Percentiles rank a stretch among this genome's conserved stretches.
phyloP scores from a whole-genome alignment of 805 yeast genomes.

The Yamadazyma tumulicola region DNA sequence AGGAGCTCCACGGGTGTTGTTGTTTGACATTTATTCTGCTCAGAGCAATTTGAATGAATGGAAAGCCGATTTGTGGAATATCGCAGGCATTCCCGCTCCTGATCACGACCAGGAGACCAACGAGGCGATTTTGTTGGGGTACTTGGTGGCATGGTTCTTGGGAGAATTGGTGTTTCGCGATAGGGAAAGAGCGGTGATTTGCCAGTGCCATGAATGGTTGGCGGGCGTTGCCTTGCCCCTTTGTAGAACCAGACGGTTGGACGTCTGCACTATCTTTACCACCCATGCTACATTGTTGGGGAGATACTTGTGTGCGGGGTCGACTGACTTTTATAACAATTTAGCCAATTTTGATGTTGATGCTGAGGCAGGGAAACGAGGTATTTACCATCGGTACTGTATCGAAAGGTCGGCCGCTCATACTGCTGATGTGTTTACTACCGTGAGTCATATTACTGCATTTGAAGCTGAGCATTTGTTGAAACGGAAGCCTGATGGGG shows the following conservation, averaged over 20 bases:
- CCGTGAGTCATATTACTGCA: slow-evolving; percentile 97
- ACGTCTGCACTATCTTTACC: slow-evolving; percentile 92
- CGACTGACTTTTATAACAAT: slow-evolving; percentile 93
- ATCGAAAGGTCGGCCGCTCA: slow-evolving; percentile 96
- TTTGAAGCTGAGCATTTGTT: slow-evolving; percentile 88
- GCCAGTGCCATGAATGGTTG: slow-evolving; percentile 97
- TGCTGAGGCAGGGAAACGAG: slow-evolving; percentile 96
- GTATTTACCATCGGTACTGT: slow-evolving; percentile 95
- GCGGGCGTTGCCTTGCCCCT: slow-evolving; percentile 95
- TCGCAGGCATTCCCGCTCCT: slow-evolving; percentile 92
- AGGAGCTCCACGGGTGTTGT: slow-evolving; percentile 91
- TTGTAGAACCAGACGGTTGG: slow-evolving; percentile 86
- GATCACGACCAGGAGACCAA: slow-evolving; percentile 83
- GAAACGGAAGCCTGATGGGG: slow-evolving; percentile 97
- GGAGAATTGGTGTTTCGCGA: slow-evolving; percentile 90
- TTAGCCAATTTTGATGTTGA: slow-evolving; percentile 88
- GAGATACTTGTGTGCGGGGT: slow-evolving; percentile 93
- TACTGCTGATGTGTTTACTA: slow-evolving; percentile 93
- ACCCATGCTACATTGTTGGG: slow-evolving; percentile 97
- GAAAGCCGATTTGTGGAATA: slow-evolving; percentile 90
- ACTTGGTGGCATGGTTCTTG: slow-evolving; percentile 92
- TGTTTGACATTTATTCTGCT: slow-evolving; percentile 84
- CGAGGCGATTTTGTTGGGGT: slow-evolving; percentile 90
- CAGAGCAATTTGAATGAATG: slow-evolving; percentile 72
- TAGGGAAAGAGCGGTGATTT: slow-evolving; percentile 80